These are phyloP conservation scores for Debaryomyces maramus DNA, from an alignment of 805 yeast genomes.

Conservation along the genomic window DNA sequence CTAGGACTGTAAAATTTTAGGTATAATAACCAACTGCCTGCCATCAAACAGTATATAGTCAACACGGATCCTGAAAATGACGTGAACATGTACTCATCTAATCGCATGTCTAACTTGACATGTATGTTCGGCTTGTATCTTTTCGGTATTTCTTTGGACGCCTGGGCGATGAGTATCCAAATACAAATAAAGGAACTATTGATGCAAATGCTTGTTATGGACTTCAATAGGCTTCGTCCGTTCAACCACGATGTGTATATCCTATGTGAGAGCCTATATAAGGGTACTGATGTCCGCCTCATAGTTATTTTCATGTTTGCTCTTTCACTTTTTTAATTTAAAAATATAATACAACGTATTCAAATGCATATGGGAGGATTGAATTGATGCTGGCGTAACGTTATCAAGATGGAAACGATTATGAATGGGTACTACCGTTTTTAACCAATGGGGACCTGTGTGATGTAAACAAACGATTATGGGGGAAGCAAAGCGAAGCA, in stretches of 20 bases:
- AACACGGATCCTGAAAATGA: slow-evolving; percentile 9
- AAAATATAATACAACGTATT: too few species aligned
- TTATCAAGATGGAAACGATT: too few species aligned
- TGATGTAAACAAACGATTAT: too few species aligned
- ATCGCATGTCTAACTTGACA: slow-evolving; percentile 47
- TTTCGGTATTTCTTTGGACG: slow-evolving; percentile 32
- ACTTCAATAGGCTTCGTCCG: slow-evolving; percentile 4
- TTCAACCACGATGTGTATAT: slow-evolving; percentile 1
- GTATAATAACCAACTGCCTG: slow-evolving; percentile 22
- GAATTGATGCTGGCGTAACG: too few species aligned
- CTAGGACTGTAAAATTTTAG: slow-evolving; percentile 7
- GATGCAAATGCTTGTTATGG: not conserved
- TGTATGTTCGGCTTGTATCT: slow-evolving; percentile 46
- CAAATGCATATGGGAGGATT: too few species aligned
- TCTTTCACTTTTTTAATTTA: too few species aligned
- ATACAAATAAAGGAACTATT: slow-evolving; percentile 5
- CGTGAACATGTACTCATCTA: slow-evolving; percentile 43
- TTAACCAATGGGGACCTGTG: too few species aligned
- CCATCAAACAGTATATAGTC: slow-evolving; percentile 14
- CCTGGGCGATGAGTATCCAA: slow-evolving; percentile 9
- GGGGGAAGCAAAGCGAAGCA: too few species aligned
- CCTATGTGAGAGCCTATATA: not conserved
- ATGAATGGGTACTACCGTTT: too few species aligned
- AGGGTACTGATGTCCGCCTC: too few species aligned
- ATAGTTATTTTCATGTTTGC: too few species aligned